Evolutionary conservation across 148 eudicot genomes (phyloP), one percentile per base, ranked within the genome.

Genomic region (Arbutus unedo): DNA sequence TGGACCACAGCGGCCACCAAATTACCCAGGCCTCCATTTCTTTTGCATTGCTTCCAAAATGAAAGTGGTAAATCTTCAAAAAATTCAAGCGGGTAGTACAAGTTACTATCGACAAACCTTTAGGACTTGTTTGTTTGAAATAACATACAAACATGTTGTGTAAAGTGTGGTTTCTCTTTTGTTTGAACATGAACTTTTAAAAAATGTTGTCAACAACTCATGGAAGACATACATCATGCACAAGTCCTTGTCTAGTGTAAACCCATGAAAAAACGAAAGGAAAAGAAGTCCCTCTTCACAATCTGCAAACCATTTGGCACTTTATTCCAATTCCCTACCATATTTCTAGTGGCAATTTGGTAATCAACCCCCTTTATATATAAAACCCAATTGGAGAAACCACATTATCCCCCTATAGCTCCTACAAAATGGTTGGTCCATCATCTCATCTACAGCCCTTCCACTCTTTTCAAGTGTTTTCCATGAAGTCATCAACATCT

Each of bases 331-430:
- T 77, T 77, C 59, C 74, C 78, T 4, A 73, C 64, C 38, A 31
- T 31, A 31, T 18, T 31, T 73, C 25, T 48, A 73, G 78, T 82
- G 84, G 73, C 87, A 56, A 81, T 75, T 85, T 83, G 84, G 92
- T 79, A 89, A 86, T 74, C 78, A 83, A 84, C 78, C 78, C 74
- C 87, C 91, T 90, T 87, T 87, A 83, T 93, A 90, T 81, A 31
- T 31, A 31, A 31, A 89, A 76, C 11, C 82, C 89, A 87, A 76
- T 81, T 85, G 64, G 53, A 72, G 64, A 21, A 78, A 85, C 21
- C 84, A 67, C 44, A 50, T 16, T 25, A 43, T 75, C 70, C 4
- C 23, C 47, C n/a, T n/a, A n/a, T n/a, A n/a, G n/a, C n/a, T 75
- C 41, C 81, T 6, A 76, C 55, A 50, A 79, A 80, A 90, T 91